phyloP scores from a whole-genome alignment of 768 basidiomycete species.

The Boletus patriciae region DNA sequence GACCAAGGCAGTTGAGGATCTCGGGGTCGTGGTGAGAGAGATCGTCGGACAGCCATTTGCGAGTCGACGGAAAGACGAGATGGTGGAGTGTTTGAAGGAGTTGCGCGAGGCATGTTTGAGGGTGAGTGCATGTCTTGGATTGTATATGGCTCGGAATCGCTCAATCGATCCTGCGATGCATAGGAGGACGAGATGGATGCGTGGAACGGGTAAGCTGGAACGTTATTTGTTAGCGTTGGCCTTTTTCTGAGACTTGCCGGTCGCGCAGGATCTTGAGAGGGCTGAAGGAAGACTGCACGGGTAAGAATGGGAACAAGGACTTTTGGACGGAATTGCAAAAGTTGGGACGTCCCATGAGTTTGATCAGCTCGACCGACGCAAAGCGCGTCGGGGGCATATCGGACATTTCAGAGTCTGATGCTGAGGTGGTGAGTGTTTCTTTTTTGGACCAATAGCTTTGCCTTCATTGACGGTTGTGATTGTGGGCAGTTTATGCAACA shows the following conservation, averaged over 20 bases:
- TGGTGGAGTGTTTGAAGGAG: conserved; percentile 69
- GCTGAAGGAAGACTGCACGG: conserved; percentile 55
- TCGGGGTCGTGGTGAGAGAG: conserved; percentile 68
- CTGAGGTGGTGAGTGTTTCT: conserved; percentile 47
- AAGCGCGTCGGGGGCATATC: conserved; percentile 57
- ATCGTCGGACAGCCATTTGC: conserved; percentile 73
- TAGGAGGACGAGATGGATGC: conserved; percentile 82
- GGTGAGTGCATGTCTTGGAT: conserved; percentile 38
- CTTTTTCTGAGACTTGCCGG: conserved; percentile 1
- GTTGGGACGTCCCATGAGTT: conserved; percentile 52
- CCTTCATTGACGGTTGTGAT: neutral
- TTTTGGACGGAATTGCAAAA: conserved; percentile 66
- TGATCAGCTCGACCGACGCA: conserved; percentile 67
- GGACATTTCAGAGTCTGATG: conserved; percentile 51
- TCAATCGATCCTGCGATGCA: neutral
- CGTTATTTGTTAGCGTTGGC: neutral
- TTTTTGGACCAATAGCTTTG: neutral
- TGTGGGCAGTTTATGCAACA: conserved; percentile 24
- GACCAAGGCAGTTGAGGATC: conserved; percentile 80
- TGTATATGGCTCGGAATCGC: neutral
- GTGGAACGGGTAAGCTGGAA: conserved; percentile 68
- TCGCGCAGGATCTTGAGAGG: conserved; percentile 56
- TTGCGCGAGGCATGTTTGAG: conserved; percentile 67
- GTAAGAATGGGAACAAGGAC: conserved; percentile 56
- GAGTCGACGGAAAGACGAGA: conserved; percentile 59